phyloP scores from a whole-genome alignment of 495 filamentous ascomycete species.

The Staphylotrichum longicolle region DNA sequence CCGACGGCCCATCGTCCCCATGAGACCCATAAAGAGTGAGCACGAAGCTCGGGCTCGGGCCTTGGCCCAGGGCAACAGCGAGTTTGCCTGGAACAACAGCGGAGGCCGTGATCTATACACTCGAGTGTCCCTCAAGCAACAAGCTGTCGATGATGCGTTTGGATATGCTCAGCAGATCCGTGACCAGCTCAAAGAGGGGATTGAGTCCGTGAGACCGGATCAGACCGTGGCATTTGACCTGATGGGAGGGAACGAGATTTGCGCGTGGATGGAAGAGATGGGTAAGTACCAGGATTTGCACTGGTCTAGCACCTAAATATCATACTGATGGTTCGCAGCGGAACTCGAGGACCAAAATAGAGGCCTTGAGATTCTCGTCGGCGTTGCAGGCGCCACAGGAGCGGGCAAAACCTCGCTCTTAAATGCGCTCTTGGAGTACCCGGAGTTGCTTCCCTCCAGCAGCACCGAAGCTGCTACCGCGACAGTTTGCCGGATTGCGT shows the following conservation, averaged over 20 bases:
- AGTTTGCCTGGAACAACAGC: conserved; percentile 6
- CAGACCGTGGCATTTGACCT: conserved; percentile 7
- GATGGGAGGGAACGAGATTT: conserved; percentile 11
- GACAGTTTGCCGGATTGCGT: conserved; percentile 21
- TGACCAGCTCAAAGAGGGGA: not conserved
- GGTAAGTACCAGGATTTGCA: not conserved
- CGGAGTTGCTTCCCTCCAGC: conserved; percentile 28
- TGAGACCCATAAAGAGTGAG: not conserved
- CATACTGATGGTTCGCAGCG: not conserved
- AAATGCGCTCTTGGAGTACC: conserved; percentile 25
- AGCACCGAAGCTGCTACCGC: conserved; percentile 28
- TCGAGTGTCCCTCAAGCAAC: conserved; percentile 1
- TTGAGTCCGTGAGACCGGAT: not conserved
- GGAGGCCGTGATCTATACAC: not conserved
- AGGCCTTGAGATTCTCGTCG: conserved; percentile 24
- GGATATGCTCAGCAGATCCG: not conserved
- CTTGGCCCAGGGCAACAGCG: not conserved
- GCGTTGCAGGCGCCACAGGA: conserved; percentile 30
- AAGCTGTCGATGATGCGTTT: conserved; percentile 14
- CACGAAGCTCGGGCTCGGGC: not conserved
- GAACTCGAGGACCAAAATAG: not conserved
- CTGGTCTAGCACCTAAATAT: too few species aligned
- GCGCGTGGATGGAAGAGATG: conserved; percentile 3
- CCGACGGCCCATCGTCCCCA: not conserved
- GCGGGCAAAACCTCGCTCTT: conserved; percentile 31